Conservation (phyloP, 2,329 filamentous ascomycete genomes). For the Chaetomium strumarium region DNA sequence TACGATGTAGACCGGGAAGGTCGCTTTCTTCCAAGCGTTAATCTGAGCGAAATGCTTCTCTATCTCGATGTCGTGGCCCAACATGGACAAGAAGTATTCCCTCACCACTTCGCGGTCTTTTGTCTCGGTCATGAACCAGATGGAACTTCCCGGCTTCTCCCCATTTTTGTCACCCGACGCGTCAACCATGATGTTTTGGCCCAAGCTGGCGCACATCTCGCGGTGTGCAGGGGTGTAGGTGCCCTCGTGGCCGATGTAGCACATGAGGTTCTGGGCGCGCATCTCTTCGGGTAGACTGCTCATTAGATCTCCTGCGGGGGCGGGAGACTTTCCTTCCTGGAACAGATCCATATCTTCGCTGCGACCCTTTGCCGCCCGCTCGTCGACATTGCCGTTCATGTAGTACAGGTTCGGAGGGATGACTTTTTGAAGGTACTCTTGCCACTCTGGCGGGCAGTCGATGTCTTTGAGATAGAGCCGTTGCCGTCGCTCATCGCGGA, state of each 20-base stretch:
- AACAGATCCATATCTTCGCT: constrained; percentile 34
- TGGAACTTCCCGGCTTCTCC: constrained; percentile 78
- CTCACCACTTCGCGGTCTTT: constrained; percentile 86
- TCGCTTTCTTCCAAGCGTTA: constrained; percentile 91
- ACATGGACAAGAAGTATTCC: constrained; percentile 86
- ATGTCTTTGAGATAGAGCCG: constrained; percentile 96
- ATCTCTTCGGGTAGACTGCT: constrained; percentile 79
- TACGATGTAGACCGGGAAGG: constrained; percentile 87
- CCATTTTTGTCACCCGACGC: constrained; percentile 67
- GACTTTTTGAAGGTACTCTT: constrained; percentile 66
- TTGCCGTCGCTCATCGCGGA: constrained; percentile 72
- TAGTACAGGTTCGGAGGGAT: constrained; percentile 85
- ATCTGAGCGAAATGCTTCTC: constrained; percentile 96
- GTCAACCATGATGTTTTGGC: constrained; percentile 98
- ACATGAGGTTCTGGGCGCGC: constrained; percentile 96
- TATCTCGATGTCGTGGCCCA: constrained; percentile 94
- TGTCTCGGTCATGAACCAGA: constrained; percentile 99
- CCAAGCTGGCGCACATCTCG: constrained; percentile 95
- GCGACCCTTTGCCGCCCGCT: constrained; percentile 29
- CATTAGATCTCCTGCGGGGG: constrained; percentile 86
- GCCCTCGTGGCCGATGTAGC: constrained; percentile 94
- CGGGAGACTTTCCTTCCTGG: constrained; percentile 49
- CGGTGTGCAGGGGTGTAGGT: constrained; percentile 93
- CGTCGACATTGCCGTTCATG: constrained; percentile 69
- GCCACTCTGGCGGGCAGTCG: constrained; percentile 86